phyloP scores from a whole-genome alignment of 2,329 filamentous ascomycete species.

The Rachicladosporium sp. region DNA sequence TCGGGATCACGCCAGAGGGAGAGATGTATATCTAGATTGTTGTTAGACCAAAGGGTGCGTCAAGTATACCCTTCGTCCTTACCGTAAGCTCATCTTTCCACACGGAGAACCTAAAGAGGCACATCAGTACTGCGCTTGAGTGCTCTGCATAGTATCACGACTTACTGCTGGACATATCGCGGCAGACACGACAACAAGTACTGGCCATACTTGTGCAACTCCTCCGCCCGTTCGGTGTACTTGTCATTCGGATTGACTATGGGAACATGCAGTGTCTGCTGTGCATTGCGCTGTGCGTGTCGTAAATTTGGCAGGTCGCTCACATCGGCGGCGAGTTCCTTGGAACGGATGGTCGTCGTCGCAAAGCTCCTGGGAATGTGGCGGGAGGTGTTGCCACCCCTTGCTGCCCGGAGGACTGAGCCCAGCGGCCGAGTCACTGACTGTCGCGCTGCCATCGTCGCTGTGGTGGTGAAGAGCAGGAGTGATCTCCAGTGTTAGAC shows the following conservation, averaged over 20 bases:
- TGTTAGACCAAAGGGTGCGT: slow-evolving; percentile 73
- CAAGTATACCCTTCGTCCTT: slow-evolving; percentile 44
- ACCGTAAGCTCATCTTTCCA: slow-evolving; percentile 94
- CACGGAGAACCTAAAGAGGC: slow-evolving; percentile 58
- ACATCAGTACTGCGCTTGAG: too few species aligned
- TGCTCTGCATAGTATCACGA: too few species aligned
- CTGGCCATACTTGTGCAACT: slow-evolving; percentile 86
- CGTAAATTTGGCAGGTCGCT: slow-evolving; percentile 34
- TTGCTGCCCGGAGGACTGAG: slow-evolving; percentile 24
- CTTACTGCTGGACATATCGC: slow-evolving; percentile 86
- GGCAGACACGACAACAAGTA: slow-evolving; percentile 95
- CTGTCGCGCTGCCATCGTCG: slow-evolving; percentile 29
- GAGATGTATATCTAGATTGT: slow-evolving; percentile 59
- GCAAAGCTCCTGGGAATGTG: slow-evolving; percentile 30
- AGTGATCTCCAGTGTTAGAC: neutral
- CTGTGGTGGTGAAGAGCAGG: slow-evolving; percentile 1
- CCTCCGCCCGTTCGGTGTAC: slow-evolving; percentile 73
- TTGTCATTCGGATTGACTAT: slow-evolving; percentile 89
- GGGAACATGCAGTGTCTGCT: slow-evolving; percentile 55
- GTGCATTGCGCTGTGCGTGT: slow-evolving; percentile 28
- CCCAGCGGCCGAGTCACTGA: slow-evolving; percentile 28
- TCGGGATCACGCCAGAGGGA: slow-evolving; percentile 75
- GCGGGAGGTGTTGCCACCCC: slow-evolving; percentile 10
- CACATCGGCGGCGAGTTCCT: slow-evolving; percentile 31
- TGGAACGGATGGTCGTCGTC: slow-evolving; percentile 28